Evolutionary conservation across 352 stramenopile genomes (phyloP), one percentile per base, ranked within the genome.

Genomic region (Pythium utonaiense): DNA sequence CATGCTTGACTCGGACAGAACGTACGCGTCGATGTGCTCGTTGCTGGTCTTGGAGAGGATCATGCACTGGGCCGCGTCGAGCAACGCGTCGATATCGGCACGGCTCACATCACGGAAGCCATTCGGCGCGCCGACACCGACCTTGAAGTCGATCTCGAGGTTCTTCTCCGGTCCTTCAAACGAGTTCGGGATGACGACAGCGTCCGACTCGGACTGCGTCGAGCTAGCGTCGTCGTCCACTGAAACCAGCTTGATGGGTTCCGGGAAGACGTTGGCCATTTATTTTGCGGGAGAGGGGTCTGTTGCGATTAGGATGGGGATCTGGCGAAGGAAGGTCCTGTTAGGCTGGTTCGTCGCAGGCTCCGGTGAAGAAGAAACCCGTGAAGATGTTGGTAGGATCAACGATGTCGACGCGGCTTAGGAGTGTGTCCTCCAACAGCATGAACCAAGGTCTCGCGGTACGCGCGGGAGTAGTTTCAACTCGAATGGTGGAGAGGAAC

Each of bases 121-220:
- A 22, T 82, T 69, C 17, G 77, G 59, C 42, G 88, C 67, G 50
- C 77, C 86, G 42, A 88, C 71, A 17, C 73, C 70, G 19, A 77
- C 55, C 57, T 81, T 80, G 74, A 99, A 99, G 71, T 97, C 89
- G 61, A 96, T 96, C 70, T 98, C 87, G 52, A 98, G 82, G 71
- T 97, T 98, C 77, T 99, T 99, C 70, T 99, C 96, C 2, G 97
- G 97, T 4, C 97, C 97, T 74, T 99, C 97, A 73, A 99, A 99
- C 40, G 82, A 93, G 73, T 91, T 93, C 52, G 74, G 77, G 51
- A 86, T 57, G 21, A 71, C 68, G 31, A 74, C 62, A 14, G 70
- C 44, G 51, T 88, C 78, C 12, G 80, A 91, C 25, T 89, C 79
- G 21, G 79, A 89, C 51, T 88, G 76, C 53, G 82, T 90, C 52